Evolutionary conservation across 2,329 filamentous ascomycete genomes (phyloP).

Genomic region (Apiospora marii): DNA sequence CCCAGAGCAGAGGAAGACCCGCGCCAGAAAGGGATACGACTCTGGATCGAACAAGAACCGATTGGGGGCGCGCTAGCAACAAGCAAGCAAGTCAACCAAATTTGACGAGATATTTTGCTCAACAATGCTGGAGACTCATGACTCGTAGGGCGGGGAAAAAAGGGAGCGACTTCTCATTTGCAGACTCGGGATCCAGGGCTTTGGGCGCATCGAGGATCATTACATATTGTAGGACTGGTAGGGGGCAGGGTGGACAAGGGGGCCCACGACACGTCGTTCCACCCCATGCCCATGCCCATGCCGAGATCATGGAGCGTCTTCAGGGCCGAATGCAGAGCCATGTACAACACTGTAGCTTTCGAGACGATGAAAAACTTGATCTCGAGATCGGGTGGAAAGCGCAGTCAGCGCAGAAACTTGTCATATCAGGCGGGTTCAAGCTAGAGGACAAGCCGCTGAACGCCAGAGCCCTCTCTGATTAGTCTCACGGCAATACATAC

Average conservation of each 20-base stretch:
- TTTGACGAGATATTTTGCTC: background rate
- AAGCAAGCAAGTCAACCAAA: slow-evolving; percentile 11
- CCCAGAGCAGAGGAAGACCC: background rate
- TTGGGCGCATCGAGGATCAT: slow-evolving; percentile 24
- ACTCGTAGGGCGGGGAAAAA: slow-evolving; percentile 23
- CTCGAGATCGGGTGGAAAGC: background rate
- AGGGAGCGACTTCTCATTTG: slow-evolving; percentile 16
- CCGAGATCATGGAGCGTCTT: slow-evolving; percentile 17
- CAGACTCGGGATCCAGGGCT: slow-evolving; percentile 22
- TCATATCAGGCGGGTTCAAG: background rate
- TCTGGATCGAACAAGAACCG: slow-evolving; percentile 12
- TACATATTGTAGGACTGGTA: slow-evolving; percentile 8
- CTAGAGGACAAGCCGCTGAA: background rate
- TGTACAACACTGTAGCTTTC: background rate
- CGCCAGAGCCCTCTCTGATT: background rate
- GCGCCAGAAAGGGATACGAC: slow-evolving; percentile 8
- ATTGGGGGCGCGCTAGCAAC: background rate
- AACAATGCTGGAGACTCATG: slow-evolving; percentile 7
- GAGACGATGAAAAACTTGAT: background rate
- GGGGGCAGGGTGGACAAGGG: slow-evolving; percentile 16
- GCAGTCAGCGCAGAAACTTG: background rate
- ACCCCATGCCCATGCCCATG: slow-evolving; percentile 17
- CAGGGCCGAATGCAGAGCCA: slow-evolving; percentile 7
- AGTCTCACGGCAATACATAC: background rate
- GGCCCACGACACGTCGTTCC: slow-evolving; percentile 23